Base-by-base conservation (phyloP, 805 yeast genomes). In the Ogataea wickerhamii region DNA sequence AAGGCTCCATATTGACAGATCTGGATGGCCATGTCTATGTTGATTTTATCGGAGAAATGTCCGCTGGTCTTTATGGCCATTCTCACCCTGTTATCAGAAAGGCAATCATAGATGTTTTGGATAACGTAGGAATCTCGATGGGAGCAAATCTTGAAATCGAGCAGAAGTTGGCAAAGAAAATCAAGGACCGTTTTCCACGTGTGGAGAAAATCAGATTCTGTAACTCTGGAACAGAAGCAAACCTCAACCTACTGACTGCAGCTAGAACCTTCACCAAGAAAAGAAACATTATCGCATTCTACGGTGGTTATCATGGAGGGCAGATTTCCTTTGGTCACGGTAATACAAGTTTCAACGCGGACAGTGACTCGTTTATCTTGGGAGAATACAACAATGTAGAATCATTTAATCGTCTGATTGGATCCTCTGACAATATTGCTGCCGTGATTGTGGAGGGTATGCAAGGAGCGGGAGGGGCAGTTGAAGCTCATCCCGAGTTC, bases 211-310 rank as follows among this genome's bases (percentile, higher is more conserved):
- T 44, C 11, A 13, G 48, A 19, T 44, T 44, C 25, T 44, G 48
- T 30, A 44, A 44, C 20, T 41, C 46, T 18, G 48, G 48, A 11
- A 44, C 48, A 4, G 48, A 44, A 22, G 44, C 38, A 34, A 44
- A 41, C 23, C 13, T 44, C 10, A 43, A 44, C 23, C 27, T 31
- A n/a, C 18, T 44, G n/a, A 18, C 38, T 3, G 43, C 38, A n/a
- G 48, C 48, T 18, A 37, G 34, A 25, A 18, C 18, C 22, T 41
- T 25, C 34, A 44, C 45, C 19, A 35, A 38, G 34, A 44, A 32
- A 24, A n/a, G 28, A 13, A 44, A 41, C 23, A 18, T 44, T 16
- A 38, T 44, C 11, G 37, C 32, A 8, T 41, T 44, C 30, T 12
- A 30, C 10, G 41, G 41, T 4, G 45, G 40, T 8, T 44, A 44